Conservation (phyloP, 148 eudicot species). For the Amaranthus hypochondriacus region DNA sequence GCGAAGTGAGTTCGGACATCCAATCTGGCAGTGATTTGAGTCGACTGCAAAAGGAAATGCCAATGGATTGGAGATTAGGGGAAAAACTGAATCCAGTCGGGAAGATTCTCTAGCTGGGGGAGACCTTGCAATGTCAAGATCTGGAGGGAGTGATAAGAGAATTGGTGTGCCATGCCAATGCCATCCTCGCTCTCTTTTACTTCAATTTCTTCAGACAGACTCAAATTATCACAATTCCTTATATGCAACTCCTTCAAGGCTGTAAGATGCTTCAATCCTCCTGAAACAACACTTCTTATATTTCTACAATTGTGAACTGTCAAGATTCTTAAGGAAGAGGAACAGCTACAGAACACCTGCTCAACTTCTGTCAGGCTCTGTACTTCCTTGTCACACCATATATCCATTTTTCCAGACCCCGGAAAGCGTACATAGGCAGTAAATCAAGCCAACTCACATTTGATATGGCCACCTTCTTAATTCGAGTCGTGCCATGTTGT, state of each 20-base stretch:
- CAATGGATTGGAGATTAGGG: neutral
- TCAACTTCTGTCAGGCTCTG: slow-evolving; percentile 1
- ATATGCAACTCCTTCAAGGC: neutral
- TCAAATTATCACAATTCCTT: neutral
- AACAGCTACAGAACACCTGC: slow-evolving; percentile 6
- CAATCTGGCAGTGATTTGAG: neutral
- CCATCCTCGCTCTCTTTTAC: neutral
- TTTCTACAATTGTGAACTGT: neutral
- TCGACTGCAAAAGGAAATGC: neutral
- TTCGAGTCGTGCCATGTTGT: neutral
- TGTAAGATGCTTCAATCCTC: slow-evolving; percentile 14
- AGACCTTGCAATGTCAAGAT: neutral
- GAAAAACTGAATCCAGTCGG: slow-evolving; percentile 2
- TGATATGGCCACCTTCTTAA: neutral
- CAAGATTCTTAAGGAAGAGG: neutral
- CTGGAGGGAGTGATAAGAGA: neutral
- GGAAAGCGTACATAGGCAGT: neutral
- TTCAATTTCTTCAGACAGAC: neutral
- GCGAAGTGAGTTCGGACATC: slow-evolving; percentile 8
- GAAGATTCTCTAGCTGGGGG: neutral
- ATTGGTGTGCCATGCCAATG: neutral
- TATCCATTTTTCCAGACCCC: neutral
- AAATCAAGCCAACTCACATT: neutral
- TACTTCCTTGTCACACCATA: neutral
- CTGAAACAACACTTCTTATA: neutral